Conservation (phyloP, 2,329 filamentous ascomycete genomes). For the Penicillium sclerotiorum region DNA sequence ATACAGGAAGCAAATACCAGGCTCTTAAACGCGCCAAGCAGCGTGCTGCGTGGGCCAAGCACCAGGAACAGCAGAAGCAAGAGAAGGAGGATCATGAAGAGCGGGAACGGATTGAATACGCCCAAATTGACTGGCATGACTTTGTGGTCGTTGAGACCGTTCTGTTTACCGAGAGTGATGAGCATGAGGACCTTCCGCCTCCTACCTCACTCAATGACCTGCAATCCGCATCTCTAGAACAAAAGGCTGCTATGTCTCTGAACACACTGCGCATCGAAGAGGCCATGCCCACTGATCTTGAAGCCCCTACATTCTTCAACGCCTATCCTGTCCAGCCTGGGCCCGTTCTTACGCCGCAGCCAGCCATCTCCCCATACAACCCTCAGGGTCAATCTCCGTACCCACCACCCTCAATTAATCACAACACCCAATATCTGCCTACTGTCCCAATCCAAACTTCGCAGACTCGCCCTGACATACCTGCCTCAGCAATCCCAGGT, state of each 20-base stretch:
- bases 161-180: slow-evolving; percentile 85
- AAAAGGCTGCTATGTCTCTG: slow-evolving; percentile 89
- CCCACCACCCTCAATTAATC: slow-evolving; percentile 32
- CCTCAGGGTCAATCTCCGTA: slow-evolving; percentile 32
- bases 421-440: slow-evolving; percentile 39
- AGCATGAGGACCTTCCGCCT: slow-evolving; percentile 80
- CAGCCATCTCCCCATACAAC: slow-evolving; percentile 29
- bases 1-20: slow-evolving; percentile 76
- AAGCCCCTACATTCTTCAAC: slow-evolving; percentile 55
- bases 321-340: slow-evolving; percentile 47
- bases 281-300: slow-evolving; percentile 82
- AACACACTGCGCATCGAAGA: slow-evolving; percentile 86
- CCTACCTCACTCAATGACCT: slow-evolving; percentile 89
- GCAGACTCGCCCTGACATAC: slow-evolving; percentile 67
- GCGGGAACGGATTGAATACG: slow-evolving; percentile 74
- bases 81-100: slow-evolving; percentile 88
- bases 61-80: slow-evolving; percentile 75
- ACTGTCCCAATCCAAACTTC: slow-evolving; percentile 24
- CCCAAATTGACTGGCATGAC: slow-evolving; percentile 96
- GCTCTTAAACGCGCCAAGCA: slow-evolving; percentile 79
- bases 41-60: slow-evolving; percentile 83
- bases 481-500: slow-evolving; percentile 65
- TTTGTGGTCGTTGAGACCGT: slow-evolving; percentile 96
- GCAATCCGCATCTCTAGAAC: slow-evolving; percentile 90
- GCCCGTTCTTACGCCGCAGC: slow-evolving; percentile 35